Percentiles rank a stretch among this genome's conserved stretches.
phyloP scores from a whole-genome alignment of 805 yeast genomes.

The Suhomyces vadensis region DNA sequence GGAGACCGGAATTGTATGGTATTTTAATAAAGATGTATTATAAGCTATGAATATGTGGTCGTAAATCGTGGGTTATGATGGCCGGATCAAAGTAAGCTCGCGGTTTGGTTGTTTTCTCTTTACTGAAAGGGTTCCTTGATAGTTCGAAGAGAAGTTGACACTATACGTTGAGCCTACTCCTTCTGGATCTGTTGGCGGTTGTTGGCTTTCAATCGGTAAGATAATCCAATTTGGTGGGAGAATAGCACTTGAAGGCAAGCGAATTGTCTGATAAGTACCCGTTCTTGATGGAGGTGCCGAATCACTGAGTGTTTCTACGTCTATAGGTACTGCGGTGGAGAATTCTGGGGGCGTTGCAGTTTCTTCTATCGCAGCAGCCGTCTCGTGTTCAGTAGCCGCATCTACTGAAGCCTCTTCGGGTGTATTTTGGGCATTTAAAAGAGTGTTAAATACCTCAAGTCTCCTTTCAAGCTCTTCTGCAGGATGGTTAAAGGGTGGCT shows the following conservation, averaged over 20 bases:
- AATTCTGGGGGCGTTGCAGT: not conserved
- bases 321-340: not conserved
- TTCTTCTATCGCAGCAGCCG: not conserved
- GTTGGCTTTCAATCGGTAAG: conserved; percentile 21
- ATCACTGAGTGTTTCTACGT: not conserved
- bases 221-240: conserved; percentile 34
- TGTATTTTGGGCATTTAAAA: not conserved
- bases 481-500: conserved; percentile 7
- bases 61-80: conserved; percentile 8
- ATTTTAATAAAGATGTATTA: too few relatives aligned
- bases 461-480: conserved; percentile 8
- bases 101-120: conserved; percentile 10
- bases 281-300: not conserved
- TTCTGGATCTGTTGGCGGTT: not conserved
- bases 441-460: conserved; percentile 7
- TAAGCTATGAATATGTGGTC: too few relatives aligned
- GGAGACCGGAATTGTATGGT: too few relatives aligned
- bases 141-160: conserved; percentile 20
- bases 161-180: not conserved
- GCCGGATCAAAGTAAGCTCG: conserved; percentile 11
- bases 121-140: conserved; percentile 18
- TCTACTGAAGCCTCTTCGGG: conserved; percentile 12
- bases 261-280: conserved; percentile 17
- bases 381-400: not conserved
- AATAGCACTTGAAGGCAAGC: conserved; percentile 25